Conservation (phyloP, 257 asterid species). For the Forsythia suspensa region DNA sequence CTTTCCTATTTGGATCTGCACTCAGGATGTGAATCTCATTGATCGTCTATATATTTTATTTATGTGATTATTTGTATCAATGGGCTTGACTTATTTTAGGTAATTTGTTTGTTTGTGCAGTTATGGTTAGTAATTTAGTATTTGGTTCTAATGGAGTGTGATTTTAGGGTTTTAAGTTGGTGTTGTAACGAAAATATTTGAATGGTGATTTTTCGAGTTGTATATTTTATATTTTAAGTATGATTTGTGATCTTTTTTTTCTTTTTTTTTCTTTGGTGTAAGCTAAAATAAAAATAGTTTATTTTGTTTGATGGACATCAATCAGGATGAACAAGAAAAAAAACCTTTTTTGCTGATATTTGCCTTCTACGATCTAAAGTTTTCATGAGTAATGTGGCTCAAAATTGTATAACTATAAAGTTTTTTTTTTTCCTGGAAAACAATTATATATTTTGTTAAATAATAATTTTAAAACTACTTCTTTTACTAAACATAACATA, state of each 20-base stretch:
- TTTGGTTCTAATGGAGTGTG: neutral
- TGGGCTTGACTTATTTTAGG: neutral
- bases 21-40: conserved; percentile 39
- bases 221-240: neutral
- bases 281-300: neutral
- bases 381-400: too few species aligned
- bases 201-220: neutral
- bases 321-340: neutral
- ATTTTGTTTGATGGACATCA: neutral
- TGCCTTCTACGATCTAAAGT: too few species aligned
- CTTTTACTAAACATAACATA: too few species aligned
- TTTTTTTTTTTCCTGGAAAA: too few species aligned
- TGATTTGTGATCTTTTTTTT: neutral
- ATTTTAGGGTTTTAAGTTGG: neutral
- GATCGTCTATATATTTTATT: neutral
- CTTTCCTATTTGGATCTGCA: conserved; percentile 42
- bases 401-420: too few species aligned
- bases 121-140: neutral
- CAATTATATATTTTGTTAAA: too few species aligned
- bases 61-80: conserved; percentile 18
- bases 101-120: neutral
- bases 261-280: neutral
- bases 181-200: neutral
- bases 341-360: neutral
- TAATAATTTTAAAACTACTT: too few species aligned